Conservation (phyloP, 352 stramenopile species). For the Phytophthora sp. region DNA sequence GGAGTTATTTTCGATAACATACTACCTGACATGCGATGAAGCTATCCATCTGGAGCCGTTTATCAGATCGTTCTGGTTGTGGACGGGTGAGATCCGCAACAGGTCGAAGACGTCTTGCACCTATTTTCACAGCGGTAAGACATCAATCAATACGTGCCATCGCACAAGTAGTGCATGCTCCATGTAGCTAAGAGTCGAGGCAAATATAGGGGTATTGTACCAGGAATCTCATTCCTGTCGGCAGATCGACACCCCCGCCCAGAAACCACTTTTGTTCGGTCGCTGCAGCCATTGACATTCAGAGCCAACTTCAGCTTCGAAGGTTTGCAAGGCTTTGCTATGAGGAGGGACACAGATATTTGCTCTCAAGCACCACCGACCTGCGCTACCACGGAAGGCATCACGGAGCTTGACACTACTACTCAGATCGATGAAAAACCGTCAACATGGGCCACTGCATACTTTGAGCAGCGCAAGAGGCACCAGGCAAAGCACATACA, state of each 20-base stretch:
- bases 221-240: not conserved
- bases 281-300: not conserved
- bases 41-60: not conserved
- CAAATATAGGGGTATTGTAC: not conserved
- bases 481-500: not conserved
- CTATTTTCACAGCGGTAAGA: not conserved
- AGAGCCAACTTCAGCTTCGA: not conserved
- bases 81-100: no score
- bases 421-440: conserved; percentile 7
- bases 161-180: not conserved
- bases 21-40: not conserved
- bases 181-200: not conserved
- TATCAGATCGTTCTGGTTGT: no score
- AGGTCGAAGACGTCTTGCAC: not conserved
- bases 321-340: not conserved
- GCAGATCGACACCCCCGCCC: no score
- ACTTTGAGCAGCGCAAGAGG: conserved; percentile 4
- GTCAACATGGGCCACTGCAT: conserved; percentile 3
- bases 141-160: not conserved
- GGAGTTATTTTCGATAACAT: no score
- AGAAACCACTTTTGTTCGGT: not conserved
- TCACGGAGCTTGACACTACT: not conserved
- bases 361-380: not conserved
- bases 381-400: not conserved
- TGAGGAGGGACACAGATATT: not conserved